These are phyloP conservation scores for Periglandula ipomoeae DNA, from an alignment of 2,329 filamentous ascomycete genomes.

Conservation along the genomic window DNA sequence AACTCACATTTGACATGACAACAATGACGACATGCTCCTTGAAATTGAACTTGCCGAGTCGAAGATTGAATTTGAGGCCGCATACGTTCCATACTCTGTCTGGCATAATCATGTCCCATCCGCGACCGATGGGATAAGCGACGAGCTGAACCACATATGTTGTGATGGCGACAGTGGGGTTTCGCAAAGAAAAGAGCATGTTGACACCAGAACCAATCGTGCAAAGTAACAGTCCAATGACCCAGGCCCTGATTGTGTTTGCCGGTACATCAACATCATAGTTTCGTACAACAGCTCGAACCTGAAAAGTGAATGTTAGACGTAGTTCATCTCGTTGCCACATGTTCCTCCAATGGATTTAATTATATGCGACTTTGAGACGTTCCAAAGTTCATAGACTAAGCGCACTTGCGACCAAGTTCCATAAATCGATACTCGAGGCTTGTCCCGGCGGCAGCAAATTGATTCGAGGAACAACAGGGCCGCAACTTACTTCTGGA, in stretches of 20 bases:
- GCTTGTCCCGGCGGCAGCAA: not conserved
- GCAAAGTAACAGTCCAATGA: constrained; percentile 50
- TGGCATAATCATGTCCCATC: constrained; percentile 47
- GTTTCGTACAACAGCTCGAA: constrained; percentile 56
- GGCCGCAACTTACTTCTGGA: constrained; percentile 41
- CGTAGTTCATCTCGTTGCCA: not conserved
- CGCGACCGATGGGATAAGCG: constrained; percentile 48
- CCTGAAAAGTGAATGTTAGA: constrained; percentile 27
- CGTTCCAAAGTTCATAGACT: not conserved
- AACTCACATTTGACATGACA: constrained; percentile 53
- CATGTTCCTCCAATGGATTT: not conserved
- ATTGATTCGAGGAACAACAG: not conserved
- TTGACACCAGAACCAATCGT: constrained; percentile 54
- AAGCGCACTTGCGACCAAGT: not conserved
- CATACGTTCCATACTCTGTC: constrained; percentile 40
- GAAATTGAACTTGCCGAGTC: constrained; percentile 49
- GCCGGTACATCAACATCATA: constrained; percentile 55
- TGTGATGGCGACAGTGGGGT: constrained; percentile 49
- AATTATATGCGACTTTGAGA: not conserved
- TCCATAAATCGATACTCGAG: not conserved
- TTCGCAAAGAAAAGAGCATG: constrained; percentile 50
- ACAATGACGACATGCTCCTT: constrained; percentile 55
- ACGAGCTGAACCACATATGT: constrained; percentile 55
- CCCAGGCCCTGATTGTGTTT: constrained; percentile 57
- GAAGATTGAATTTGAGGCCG: constrained; percentile 46